Conservation (phyloP, 2,329 filamentous ascomycete species). For the Macroventuria anomochaeta region DNA sequence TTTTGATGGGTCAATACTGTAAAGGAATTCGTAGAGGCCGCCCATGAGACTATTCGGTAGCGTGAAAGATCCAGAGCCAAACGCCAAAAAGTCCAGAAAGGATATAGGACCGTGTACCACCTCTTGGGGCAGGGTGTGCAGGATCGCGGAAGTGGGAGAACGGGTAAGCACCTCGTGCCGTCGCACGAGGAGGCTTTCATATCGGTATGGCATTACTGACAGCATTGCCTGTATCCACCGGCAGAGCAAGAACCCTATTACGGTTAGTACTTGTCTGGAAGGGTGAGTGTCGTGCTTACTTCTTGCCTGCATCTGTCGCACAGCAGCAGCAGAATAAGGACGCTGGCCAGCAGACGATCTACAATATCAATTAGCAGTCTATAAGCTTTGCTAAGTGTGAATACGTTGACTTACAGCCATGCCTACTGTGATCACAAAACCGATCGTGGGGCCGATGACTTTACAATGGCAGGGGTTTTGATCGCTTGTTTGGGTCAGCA, state of each 20-base stretch:
- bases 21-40: background rate
- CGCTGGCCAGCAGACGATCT: constrained; percentile 63
- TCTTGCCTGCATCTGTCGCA: constrained; percentile 60
- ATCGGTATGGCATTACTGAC: constrained; percentile 57
- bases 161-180: background rate
- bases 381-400: background rate
- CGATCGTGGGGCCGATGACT: constrained; percentile 62
- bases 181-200: constrained; percentile 35
- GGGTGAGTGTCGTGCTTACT: constrained; percentile 47
- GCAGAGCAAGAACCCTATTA: constrained; percentile 58
- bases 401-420: constrained; percentile 54
- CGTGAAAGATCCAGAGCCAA: background rate
- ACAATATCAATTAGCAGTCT: constrained; percentile 12
- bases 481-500: constrained; percentile 49
- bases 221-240: constrained; percentile 59
- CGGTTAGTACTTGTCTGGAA: constrained; percentile 22
- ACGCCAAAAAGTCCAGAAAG: background rate
- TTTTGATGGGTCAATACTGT: background rate
- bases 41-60: no score
- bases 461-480: constrained; percentile 66
- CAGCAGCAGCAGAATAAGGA: constrained; percentile 64
- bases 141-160: background rate
- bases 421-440: constrained; percentile 57
- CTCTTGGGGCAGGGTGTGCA: background rate
- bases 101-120: background rate